Evolutionary conservation across 108 stramenopile species (phyloP).

Genomic region (Cyclotella choctawhatcheeana): DNA sequence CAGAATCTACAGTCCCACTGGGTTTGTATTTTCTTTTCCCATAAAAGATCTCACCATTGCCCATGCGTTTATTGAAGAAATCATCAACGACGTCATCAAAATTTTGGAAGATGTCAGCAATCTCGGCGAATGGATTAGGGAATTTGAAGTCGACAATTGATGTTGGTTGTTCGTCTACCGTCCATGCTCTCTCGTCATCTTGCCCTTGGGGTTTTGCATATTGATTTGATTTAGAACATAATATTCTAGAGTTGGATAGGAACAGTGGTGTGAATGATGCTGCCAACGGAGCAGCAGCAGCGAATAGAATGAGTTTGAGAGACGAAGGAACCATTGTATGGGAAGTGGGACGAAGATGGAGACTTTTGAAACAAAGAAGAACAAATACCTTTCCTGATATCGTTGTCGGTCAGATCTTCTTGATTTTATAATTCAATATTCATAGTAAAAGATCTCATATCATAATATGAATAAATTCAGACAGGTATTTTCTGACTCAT

Average conservation of each 20-base stretch:
- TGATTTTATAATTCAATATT: too few relatives aligned
- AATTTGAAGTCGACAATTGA: conserved; percentile 18
- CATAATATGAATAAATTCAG: too few relatives aligned
- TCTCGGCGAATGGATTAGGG: conserved; percentile 39
- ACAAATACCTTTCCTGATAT: too few relatives aligned
- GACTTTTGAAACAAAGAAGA: too few relatives aligned
- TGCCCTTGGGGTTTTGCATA: background rate
- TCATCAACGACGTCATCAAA: conserved; percentile 83
- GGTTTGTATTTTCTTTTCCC: conserved; percentile 86
- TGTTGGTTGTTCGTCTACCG: background rate
- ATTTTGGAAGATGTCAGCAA: conserved; percentile 51
- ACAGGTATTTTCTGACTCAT: too few relatives aligned
- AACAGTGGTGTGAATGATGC: background rate
- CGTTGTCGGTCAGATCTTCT: too few relatives aligned
- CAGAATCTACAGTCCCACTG: conserved; percentile 62
- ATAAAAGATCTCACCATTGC: conserved; percentile 64
- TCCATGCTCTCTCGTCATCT: background rate
- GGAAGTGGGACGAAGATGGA: too few relatives aligned
- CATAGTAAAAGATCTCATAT: too few relatives aligned
- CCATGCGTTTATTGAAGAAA: conserved; percentile 80
- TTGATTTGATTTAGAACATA: background rate
- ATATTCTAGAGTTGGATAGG: background rate
- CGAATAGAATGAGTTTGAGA: conserved; percentile 5
- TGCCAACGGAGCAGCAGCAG: background rate
- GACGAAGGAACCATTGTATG: conserved; percentile 7